Base-by-base conservation (phyloP, 202 grass and related monocot genomes). In the Dendrocalamus latiflorus region DNA sequence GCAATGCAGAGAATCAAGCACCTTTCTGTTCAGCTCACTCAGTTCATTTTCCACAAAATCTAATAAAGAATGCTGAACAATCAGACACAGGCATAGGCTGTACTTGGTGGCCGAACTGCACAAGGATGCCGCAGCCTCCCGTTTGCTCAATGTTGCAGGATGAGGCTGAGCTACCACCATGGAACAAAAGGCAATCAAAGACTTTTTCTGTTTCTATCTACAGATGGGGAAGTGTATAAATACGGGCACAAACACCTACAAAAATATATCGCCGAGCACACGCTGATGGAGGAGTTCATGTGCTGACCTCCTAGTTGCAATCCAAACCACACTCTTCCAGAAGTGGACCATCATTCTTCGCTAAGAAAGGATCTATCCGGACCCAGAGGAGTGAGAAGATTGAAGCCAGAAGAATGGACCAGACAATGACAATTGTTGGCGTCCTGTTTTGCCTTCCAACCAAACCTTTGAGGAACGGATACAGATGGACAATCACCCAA, bases 361-460 rank as follows among this genome's bases (percentile, higher is more conserved):
- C 72, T 1, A 97, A 85, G 86, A 97, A 97, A 7, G 94, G 94
- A 59, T 97, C 89, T 0, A 97, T 33, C 22, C 94, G 86, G 41
- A 97, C 94, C 94, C 94, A 97, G 28, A 97, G 77, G 25, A 97
- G 91, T 0, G 94, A 97, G 81, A 97, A 89, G 84, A 97, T 97
- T 1, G 94, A 97, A 55, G 94, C 91, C 24, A 97, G 84, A 4
- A 97, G 91, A 82, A 97, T 97, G 64, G 94, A 97, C 94, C 94
- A 97, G 81, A 93, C 94, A 15, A 97, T 93, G 24, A 93, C 88
- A 26, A 97, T 97, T 34, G 94, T 97, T 5, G 94, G 94, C 3
- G 94, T 97, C 85, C 94, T 80, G 84, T 97, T 97, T 72, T 97
- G 94, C 77, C 94, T 77, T 38, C 94, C 94, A 24, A 97, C 86